Percentiles rank a stretch among this genome's conserved stretches.
Conservation (phyloP, 495 filamentous ascomycete genomes). For the Aspergillus campestris region DNA sequence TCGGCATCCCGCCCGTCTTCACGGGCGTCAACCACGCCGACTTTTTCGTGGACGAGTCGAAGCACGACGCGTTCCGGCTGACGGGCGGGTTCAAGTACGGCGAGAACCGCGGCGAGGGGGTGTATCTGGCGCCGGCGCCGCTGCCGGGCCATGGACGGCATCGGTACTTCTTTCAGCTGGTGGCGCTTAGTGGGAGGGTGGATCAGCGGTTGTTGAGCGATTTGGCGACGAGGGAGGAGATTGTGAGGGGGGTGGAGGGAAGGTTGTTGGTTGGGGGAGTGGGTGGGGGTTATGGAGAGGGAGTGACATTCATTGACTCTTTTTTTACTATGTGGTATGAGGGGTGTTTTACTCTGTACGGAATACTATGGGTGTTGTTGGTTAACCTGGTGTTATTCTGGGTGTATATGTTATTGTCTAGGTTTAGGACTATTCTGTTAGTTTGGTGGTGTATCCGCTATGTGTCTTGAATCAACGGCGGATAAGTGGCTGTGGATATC, state of each 20-base stretch:
- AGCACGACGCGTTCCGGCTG: constrained; percentile 15
- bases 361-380: too few relatives aligned
- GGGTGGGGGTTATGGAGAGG: constrained; percentile 41
- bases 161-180: constrained; percentile 42
- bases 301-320: constrained; percentile 10
- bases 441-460: too few relatives aligned
- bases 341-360: too few relatives aligned
- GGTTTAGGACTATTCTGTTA: too few relatives aligned
- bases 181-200: constrained; percentile 35
- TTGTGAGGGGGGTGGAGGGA: constrained; percentile 32
- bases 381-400: too few relatives aligned
- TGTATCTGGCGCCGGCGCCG: constrained; percentile 35
- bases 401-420: too few relatives aligned
- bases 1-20: constrained; percentile 29
- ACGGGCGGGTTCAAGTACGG: constrained; percentile 41
- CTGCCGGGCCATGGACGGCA: constrained; percentile 39
- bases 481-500: too few relatives aligned
- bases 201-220: constrained; percentile 22
- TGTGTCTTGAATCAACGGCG: too few relatives aligned
- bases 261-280: constrained; percentile 44
- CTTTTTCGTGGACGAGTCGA: constrained; percentile 19
- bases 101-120: constrained; percentile 23
- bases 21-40: constrained; percentile 30
- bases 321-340: neutral
- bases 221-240: constrained; percentile 28